phyloP scores from a whole-genome alignment of 1,139 yeast species.

The Protomyces lactucae-debilis region DNA sequence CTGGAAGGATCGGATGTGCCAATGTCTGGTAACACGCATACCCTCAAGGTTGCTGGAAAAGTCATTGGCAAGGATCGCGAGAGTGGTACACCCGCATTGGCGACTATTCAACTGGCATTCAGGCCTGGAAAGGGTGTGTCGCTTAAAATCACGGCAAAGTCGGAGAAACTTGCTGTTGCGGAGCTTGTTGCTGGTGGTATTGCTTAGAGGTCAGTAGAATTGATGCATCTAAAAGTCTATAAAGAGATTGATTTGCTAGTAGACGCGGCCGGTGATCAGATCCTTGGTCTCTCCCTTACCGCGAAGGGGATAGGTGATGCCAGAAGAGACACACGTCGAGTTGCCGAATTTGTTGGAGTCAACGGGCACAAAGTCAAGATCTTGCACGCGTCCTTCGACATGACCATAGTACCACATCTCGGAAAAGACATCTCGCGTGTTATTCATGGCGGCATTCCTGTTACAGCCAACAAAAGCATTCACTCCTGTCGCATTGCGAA shows the following conservation, averaged over 20 bases:
- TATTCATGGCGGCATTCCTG: constrained; percentile 45
- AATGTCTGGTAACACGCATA: constrained; percentile 60
- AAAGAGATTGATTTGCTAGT: not conserved
- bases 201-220: not conserved
- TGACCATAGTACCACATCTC: constrained; percentile 82
- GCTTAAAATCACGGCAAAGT: constrained; percentile 67
- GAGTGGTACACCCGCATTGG: constrained; percentile 55
- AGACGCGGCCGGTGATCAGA: not conserved
- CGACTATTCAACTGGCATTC: constrained; percentile 64
- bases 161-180: constrained; percentile 48
- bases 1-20: constrained; percentile 73
- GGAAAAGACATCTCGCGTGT: constrained; percentile 43
- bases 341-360: constrained; percentile 1
- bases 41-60: constrained; percentile 77
- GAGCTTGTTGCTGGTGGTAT: constrained; percentile 35
- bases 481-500: constrained; percentile 54
- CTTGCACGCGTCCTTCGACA: constrained; percentile 5
- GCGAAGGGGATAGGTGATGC: constrained; percentile 3
- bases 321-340: not conserved
- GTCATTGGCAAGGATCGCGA: constrained; percentile 55
- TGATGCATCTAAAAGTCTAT: too few relatives aligned
- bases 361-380: not conserved
- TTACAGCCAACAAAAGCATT: constrained; percentile 71
- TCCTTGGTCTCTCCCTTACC: not conserved
- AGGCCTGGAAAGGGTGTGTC: constrained; percentile 69